Evolutionary conservation across 768 basidiomycete genomes (phyloP).

Genomic region (Suillus tomentosus): DNA sequence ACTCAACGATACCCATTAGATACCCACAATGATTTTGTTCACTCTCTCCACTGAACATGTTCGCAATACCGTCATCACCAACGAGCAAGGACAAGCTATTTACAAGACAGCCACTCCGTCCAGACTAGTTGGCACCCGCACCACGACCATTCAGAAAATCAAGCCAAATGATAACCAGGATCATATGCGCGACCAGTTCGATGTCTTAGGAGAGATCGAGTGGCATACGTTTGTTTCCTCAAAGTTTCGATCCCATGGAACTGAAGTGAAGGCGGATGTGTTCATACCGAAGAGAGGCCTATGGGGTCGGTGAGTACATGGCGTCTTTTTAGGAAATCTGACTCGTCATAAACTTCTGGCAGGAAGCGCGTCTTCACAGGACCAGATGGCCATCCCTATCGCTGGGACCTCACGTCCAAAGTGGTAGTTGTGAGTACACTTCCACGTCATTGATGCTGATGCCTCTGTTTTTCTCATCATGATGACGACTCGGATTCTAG

Average conservation of each 20-base stretch:
- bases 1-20: too few relatives aligned
- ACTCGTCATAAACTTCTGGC: neutral
- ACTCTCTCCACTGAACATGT: conserved; percentile 24
- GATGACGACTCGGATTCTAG: neutral
- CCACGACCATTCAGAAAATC: conserved; percentile 30
- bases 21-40: conserved; percentile 22
- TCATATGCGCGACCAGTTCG: conserved; percentile 34
- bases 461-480: neutral
- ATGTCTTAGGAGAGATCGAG: conserved; percentile 35
- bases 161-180: conserved; percentile 21
- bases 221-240: conserved; percentile 35
- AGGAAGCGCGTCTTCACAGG: conserved; percentile 9
- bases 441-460: neutral
- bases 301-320: conserved; percentile 22
- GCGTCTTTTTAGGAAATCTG: neutral
- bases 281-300: conserved; percentile 30
- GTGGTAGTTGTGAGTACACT: conserved; percentile 4
- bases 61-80: conserved; percentile 27
- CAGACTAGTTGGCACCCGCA: conserved; percentile 14
- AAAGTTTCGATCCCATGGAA: conserved; percentile 31
- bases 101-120: conserved; percentile 33
- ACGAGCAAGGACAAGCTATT: conserved; percentile 28
- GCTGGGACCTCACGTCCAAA: neutral
- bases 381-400: conserved; percentile 9
- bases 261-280: conserved; percentile 25